phyloP scores from a whole-genome alignment of 2,329 filamentous ascomycete species.

The Phaeosphaeria sp. region DNA sequence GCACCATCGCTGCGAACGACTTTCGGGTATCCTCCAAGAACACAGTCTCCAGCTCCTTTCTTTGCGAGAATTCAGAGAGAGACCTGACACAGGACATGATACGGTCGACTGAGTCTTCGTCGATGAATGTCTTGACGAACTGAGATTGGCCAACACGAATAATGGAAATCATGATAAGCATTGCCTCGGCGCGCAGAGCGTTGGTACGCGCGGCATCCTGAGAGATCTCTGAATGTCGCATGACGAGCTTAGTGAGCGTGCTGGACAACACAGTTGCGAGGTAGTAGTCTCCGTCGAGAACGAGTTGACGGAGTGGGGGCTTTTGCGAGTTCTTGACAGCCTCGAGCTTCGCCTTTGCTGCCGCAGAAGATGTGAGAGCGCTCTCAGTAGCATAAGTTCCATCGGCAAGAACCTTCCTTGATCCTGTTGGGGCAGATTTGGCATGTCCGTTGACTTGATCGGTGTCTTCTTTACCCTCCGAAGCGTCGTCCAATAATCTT shows the following conservation, averaged over 20 bases:
- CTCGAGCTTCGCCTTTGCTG: conserved; percentile 87
- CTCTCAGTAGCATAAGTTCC: conserved; percentile 98
- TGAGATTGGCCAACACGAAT: conserved; percentile 98
- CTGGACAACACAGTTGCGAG: conserved; percentile 93
- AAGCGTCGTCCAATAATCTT: conserved; percentile 82
- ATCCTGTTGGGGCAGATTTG: conserved; percentile 81
- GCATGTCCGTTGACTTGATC: conserved; percentile 82
- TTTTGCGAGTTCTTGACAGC: conserved; percentile 98
- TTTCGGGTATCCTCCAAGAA: conserved; percentile 95
- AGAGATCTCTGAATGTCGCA: conserved; percentile 95
- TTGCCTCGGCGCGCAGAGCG: conserved; percentile 91
- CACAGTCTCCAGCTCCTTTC: conserved; percentile 88
- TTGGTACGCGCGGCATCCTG: conserved; percentile 87
- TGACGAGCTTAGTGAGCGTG: conserved; percentile 94
- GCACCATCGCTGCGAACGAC: conserved; percentile 96
- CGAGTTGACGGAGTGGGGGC: conserved; percentile 86
- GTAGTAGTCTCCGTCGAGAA: conserved; percentile 97
- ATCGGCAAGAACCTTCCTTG: conserved; percentile 90
- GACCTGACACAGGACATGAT: conserved; percentile 98
- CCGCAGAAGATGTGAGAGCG: conserved; percentile 90
- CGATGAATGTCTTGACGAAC: conserved; percentile 95
- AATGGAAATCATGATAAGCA: conserved; percentile 99
- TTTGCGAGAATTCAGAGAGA: conserved; percentile 85
- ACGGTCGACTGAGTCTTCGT: conserved; percentile 97
- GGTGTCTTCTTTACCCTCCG: conserved; percentile 64